These are phyloP conservation scores for Vitis rupestris DNA, from an alignment of 164 flowering plant species.

Conservation along the genomic window DNA sequence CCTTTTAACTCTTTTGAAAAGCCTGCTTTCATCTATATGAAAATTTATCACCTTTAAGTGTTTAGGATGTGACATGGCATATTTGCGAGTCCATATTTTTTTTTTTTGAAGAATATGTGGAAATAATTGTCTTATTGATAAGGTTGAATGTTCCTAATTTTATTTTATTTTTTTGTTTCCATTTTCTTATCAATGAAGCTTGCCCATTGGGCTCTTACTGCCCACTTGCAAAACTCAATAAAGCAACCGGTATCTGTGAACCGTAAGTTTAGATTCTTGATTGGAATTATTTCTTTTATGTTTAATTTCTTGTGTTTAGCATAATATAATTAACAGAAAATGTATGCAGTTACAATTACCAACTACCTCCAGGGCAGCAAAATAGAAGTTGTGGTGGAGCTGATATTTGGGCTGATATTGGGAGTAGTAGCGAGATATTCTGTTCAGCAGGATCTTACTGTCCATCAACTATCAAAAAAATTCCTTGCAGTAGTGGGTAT, in stretches of 20 bases:
- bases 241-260: constrained; percentile 73
- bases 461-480: constrained; percentile 60
- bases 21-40: no score
- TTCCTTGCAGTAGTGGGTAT: constrained; percentile 86
- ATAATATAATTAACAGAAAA: constrained; percentile 27
- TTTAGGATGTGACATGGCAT: no score
- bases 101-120: not conserved
- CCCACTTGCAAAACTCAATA: constrained; percentile 73
- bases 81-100: no score
- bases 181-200: constrained; percentile 45
- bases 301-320: constrained; percentile 14
- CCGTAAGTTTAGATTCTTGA: constrained; percentile 70
- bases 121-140: not conserved
- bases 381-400: constrained; percentile 94
- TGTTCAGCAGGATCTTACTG: constrained; percentile 95
- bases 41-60: no score
- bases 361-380: constrained; percentile 68
- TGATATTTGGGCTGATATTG: constrained; percentile 83
- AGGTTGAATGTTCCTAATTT: not conserved
- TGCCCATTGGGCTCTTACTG: constrained; percentile 94
- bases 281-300: not conserved
- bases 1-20: no score
- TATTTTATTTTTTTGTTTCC: constrained; percentile 9
- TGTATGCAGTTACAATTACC: constrained; percentile 74
- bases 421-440: constrained; percentile 64